A percentile compares a stretch with the other conserved stretches of the same genome.
Evolutionary conservation across 257 asterid genomes (phyloP).

Genomic region (Jaltomata sinuosa): DNA sequence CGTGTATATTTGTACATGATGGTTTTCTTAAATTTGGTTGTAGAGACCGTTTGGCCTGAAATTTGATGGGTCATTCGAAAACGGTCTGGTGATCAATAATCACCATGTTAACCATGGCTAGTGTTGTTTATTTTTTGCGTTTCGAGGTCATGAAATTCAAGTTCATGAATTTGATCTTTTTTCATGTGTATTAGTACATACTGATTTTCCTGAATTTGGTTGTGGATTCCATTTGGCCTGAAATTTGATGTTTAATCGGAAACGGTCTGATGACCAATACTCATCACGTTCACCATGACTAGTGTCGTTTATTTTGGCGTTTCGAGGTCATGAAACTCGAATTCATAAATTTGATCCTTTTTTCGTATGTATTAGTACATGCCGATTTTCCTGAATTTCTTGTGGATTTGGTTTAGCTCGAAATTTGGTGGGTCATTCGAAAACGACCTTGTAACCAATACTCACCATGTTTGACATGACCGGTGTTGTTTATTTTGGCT

Average conservation of each 20-base stretch:
- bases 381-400: not conserved
- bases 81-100: too few relatives aligned
- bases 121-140: too few relatives aligned
- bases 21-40: too few relatives aligned
- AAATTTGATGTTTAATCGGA: not conserved
- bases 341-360: not conserved
- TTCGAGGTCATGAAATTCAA: too few relatives aligned
- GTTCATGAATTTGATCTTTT: not conserved
- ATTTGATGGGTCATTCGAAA: too few relatives aligned
- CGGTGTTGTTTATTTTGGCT: too few relatives aligned
- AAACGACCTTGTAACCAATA: not conserved
- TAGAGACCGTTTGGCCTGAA: too few relatives aligned
- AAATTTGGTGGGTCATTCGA: not conserved
- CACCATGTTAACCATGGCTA: too few relatives aligned
- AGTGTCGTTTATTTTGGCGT: not conserved
- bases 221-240: rapidly evolving
- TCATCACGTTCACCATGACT: not conserved
- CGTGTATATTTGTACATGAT: too few relatives aligned
- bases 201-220: not conserved
- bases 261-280: not conserved
- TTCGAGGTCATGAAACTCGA: not conserved
- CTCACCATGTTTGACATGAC: not conserved
- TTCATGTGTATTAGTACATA: not conserved
- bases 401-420: rapidly evolving
- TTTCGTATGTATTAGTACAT: not conserved